Percentiles rank a stretch among this genome's conserved stretches.
Evolutionary conservation across 192 early-diverging fungal species (phyloP).

Genomic region (Dispira parvispora): DNA sequence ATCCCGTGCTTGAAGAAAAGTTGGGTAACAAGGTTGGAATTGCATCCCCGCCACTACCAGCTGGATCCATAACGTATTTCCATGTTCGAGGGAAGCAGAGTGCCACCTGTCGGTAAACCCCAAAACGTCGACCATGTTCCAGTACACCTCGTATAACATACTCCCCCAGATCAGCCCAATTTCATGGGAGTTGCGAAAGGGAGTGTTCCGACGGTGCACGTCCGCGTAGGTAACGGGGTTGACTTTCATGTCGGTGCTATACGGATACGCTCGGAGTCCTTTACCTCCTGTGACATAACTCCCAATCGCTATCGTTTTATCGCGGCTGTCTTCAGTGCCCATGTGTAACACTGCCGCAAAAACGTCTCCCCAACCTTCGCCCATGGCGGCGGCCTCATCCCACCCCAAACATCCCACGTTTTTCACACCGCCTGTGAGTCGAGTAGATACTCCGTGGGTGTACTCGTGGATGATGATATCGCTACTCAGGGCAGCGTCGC

Average conservation of each 20-base stretch:
- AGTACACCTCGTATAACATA: slow-evolving; percentile 44
- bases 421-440: slow-evolving; percentile 77
- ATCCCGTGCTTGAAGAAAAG: slow-evolving; percentile 53
- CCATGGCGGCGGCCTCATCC: slow-evolving; percentile 81
- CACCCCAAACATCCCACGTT: slow-evolving; percentile 78
- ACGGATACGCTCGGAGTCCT: slow-evolving; percentile 28
- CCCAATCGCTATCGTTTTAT: slow-evolving; percentile 37
- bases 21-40: slow-evolving; percentile 56
- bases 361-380: slow-evolving; percentile 93
- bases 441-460: slow-evolving; percentile 78
- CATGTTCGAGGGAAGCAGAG: slow-evolving; percentile 29
- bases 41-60: slow-evolving; percentile 61
- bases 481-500: slow-evolving; percentile 79
- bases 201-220: too few species aligned
- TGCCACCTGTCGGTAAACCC: slow-evolving; percentile 31
- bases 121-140: slow-evolving; percentile 23
- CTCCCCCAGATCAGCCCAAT: slow-evolving; percentile 39
- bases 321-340: slow-evolving; percentile 30
- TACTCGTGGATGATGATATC: slow-evolving; percentile 93
- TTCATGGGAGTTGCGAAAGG: too few species aligned
- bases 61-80: slow-evolving; percentile 52
- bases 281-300: slow-evolving; percentile 26
- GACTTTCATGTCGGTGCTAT: slow-evolving; percentile 54
- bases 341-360: slow-evolving; percentile 56
- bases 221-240: slow-evolving; percentile 80